Evolutionary conservation across 2,329 filamentous ascomycete genomes (phyloP), one percentile per base, ranked within the genome.

Genomic region (Fusarium musae): DNA sequence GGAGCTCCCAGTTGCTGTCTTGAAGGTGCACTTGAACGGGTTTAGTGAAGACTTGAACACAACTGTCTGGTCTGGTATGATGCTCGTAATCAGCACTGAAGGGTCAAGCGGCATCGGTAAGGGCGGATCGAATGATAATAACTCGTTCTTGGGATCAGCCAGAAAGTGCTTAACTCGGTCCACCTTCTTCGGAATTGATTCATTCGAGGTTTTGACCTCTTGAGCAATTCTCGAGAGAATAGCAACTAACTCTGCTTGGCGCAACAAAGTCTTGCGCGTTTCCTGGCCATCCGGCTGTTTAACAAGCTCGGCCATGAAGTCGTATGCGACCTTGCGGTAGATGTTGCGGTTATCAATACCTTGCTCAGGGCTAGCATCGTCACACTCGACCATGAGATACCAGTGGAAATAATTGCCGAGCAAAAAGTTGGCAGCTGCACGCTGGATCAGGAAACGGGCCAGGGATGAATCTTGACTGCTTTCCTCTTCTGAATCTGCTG

Each of bases 311-410:
- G 90, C 87, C 95, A 98, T 97, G 81, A 98, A 99, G 79, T 98
- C 94, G 78, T 95, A 99, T 66, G 96, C 95, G 13, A 99, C 93
- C 77, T 96, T 95, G 34, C 93, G 92, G 82, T 97, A 99, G 23
- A 98, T 90, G 70, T 93, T 93, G 50, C 93, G 92, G 79, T 96
- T 93, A 63, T 92, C 90, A 9, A 90, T 86, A 28, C 91, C 88
- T 76, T 95, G 93, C 47, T 94, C 92, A 7, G 91, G 90, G 73
- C 93, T 95, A 66, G 87, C 86, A 80, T 98, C 96, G 76, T 97
- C 94, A 75, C 95, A 97, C 83, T 99, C 97, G 3, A 99, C 96
- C 91, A 98, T 98, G 5, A 99, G 87, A 81, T 98, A 99, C 96
- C 96, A 99, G 81, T 98, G 94, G 60, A 99, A 90, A 83, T 97